Evolutionary conservation across 192 early-diverging fungal species (phyloP).

Genomic region (Chytriomyces confervae): DNA sequence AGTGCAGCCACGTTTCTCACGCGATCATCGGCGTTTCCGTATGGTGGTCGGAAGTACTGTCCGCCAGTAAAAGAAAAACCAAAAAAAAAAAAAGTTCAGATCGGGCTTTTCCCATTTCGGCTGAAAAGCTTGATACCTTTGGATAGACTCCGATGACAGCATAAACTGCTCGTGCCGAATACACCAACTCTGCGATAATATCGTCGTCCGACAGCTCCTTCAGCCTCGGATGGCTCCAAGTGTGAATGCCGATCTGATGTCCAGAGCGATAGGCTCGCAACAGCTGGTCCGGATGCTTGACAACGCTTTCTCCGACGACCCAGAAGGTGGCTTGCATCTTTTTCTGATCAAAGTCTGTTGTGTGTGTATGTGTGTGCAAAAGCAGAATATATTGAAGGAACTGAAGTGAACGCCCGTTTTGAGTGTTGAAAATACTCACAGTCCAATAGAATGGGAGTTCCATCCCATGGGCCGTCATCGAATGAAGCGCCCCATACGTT

Average conservation of each 20-base stretch:
- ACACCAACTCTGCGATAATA: conserved; percentile 11
- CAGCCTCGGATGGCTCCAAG: background rate
- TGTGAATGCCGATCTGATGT: conserved; percentile 56
- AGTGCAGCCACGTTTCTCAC: conserved; percentile 63
- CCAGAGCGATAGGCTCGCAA: conserved; percentile 55
- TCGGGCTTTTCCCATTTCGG: background rate
- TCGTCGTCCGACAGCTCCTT: conserved; percentile 54
- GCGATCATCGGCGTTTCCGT: conserved; percentile 73
- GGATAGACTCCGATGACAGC: conserved; percentile 53
- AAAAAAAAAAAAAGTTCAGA: no score
- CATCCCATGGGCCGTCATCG: background rate
- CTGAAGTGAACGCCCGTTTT: background rate
- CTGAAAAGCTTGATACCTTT: conserved; percentile 33
- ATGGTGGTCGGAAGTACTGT: background rate
- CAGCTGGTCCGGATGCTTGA: conserved; percentile 54
- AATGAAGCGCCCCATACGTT: background rate
- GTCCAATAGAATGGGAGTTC: background rate
- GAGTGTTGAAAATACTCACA: background rate
- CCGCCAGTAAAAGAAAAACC: background rate
- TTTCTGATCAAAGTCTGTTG: conserved; percentile 47
- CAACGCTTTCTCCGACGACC: conserved; percentile 62
- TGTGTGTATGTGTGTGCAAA: background rate
- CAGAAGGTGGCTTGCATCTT: conserved; percentile 74
- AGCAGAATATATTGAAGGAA: background rate
- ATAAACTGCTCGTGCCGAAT: conserved; percentile 39